Base-by-base conservation (phyloP, 345 rosid genomes). In the Punica granatum region DNA sequence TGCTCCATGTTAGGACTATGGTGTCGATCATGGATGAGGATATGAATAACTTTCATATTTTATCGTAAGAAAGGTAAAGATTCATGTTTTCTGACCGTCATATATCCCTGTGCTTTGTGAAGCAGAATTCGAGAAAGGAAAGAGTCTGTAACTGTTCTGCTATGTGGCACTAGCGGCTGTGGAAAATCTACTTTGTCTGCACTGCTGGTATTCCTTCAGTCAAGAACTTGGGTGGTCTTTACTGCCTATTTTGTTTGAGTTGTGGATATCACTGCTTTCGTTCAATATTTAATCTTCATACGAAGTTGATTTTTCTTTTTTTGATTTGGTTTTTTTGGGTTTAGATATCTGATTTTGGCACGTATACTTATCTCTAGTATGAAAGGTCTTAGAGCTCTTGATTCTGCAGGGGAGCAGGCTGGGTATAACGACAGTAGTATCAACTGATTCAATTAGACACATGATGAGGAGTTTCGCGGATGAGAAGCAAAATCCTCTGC, bases 101-200 rank as follows among this genome's bases (percentile, higher is more conserved):
- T 62, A 32, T 53, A 68, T 54, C 62, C 63, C 67, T 39, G 66
- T 69, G 46, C 70, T 74, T 62, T 75, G 64, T 75, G 72, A 71
- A 56, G 86, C 92, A 95, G 99, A 85, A 85, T 92, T 78, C 89
- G 98, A 64, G 99, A 95, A 80, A 92, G 86, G 87, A 95, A 90
- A 79, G 96, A 95, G 79, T 95, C 98, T 75, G 86, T 90, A 67
- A 95, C 99, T 69, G 88, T 95, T 74, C 85, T 95, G 73, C 75
- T 95, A 80, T 95, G 99, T 73, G 99, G 99, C 66, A 95, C 99
- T 54, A 95, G 99, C 74, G 99, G 99, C 77, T 95, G 99, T 81
- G 98, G 99, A 41, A 95, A 95, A 84, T 95, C 99, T 74, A 95
- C 99, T 66, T 75, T 95, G 84, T 92, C 99, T n/a, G 93, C 99